phyloP scores from a whole-genome alignment of 148 eudicot species.

The Dianthus caryophyllus region DNA sequence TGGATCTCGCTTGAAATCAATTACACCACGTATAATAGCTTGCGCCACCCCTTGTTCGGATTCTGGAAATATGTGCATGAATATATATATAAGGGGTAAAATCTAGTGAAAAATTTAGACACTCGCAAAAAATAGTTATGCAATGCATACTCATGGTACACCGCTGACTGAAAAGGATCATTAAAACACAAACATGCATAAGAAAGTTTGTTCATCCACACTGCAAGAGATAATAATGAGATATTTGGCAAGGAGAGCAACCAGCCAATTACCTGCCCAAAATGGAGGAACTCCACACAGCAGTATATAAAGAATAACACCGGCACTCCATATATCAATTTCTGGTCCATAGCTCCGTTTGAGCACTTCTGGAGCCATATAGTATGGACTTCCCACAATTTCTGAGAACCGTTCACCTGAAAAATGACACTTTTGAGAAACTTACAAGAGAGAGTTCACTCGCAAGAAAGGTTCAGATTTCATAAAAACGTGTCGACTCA shows the following conservation, averaged over 20 bases:
- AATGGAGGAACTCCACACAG: conserved; percentile 98
- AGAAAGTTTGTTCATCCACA: neutral
- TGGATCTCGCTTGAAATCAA: conserved; percentile 91
- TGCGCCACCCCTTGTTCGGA: conserved; percentile 99
- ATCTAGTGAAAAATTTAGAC: neutral
- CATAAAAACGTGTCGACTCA: neutral
- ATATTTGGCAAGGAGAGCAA: neutral
- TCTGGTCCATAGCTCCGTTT: conserved; percentile 91
- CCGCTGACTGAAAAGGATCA: neutral
- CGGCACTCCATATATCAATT: conserved; percentile 98
- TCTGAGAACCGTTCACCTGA: conserved; percentile 87
- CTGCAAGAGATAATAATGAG: neutral
- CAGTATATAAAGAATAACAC: conserved; percentile 87
- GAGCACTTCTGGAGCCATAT: conserved; percentile 97
- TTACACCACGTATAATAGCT: conserved; percentile 81
- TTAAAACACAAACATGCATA: neutral
- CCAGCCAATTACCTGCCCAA: conserved; percentile 69
- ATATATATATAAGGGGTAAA: conserved; percentile 6
- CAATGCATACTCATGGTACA: no score
- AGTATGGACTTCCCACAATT: conserved; percentile 96
- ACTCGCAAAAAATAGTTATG: no score
- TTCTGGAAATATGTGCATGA: conserved; percentile 39
- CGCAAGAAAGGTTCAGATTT: neutral
- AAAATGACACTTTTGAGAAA: conserved; percentile 12
- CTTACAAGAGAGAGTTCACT: conserved; percentile 1